Conservation (phyloP, 176 grass and related monocot genomes). For the Alopecurus myosuroides region DNA sequence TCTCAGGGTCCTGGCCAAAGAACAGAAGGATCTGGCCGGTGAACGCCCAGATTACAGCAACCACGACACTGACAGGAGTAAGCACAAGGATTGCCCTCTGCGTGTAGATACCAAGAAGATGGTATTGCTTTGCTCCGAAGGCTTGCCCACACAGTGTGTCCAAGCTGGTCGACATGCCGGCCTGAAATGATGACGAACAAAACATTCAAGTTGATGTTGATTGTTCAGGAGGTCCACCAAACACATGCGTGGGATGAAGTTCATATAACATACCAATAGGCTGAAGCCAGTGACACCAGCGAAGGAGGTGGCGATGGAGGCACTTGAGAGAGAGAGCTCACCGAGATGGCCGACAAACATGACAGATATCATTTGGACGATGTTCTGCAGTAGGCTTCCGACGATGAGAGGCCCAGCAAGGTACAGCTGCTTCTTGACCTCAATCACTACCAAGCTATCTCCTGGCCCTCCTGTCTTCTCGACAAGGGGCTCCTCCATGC, state of each 20-base stretch:
- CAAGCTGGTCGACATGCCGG: slow-evolving; percentile 48
- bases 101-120: slow-evolving; percentile 64
- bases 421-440: slow-evolving; percentile 43
- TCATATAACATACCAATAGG: slow-evolving; percentile 25
- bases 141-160: slow-evolving; percentile 70
- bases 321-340: slow-evolving; percentile 43
- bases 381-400: slow-evolving; percentile 39
- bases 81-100: slow-evolving; percentile 74
- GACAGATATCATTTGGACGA: slow-evolving; percentile 45
- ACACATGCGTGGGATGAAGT: background rate
- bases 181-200: slow-evolving; percentile 1
- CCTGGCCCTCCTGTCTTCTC: slow-evolving; percentile 6
- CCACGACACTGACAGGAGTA: slow-evolving; percentile 39
- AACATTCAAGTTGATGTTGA: background rate
- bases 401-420: slow-evolving; percentile 41
- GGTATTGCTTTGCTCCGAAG: slow-evolving; percentile 61
- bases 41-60: slow-evolving; percentile 48
- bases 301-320: slow-evolving; percentile 52
- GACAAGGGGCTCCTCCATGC: slow-evolving; percentile 36
- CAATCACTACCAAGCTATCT: slow-evolving; percentile 5
- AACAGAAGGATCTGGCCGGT: slow-evolving; percentile 59
- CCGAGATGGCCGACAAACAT: slow-evolving; percentile 53
- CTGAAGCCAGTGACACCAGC: slow-evolving; percentile 48
- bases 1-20: slow-evolving; percentile 62
- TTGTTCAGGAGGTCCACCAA: background rate